phyloP scores from a whole-genome alignment of 257 asterid species.

The Euphrasia confusa region DNA sequence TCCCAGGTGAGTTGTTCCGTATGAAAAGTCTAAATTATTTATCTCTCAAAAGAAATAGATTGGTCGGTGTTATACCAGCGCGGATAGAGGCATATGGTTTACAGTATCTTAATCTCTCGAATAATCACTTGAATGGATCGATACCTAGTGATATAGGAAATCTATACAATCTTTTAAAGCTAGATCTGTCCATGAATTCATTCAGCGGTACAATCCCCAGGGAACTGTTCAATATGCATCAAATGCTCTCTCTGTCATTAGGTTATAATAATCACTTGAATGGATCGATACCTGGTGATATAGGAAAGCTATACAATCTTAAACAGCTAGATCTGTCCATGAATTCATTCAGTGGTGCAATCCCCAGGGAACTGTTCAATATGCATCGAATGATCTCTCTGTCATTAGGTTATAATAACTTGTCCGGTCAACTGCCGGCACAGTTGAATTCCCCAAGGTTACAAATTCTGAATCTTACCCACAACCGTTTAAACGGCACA shows the following conservation, averaged over 20 bases:
- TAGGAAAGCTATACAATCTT: constrained; percentile 27
- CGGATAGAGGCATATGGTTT: neutral
- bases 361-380: constrained; percentile 23
- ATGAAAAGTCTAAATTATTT: constrained; percentile 15
- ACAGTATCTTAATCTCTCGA: constrained; percentile 25
- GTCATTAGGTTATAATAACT: constrained; percentile 24
- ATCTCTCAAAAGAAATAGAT: constrained; percentile 22
- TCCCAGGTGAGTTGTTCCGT: constrained; percentile 32
- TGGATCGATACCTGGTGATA: neutral
- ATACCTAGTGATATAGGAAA: constrained; percentile 31
- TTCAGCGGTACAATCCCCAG: constrained; percentile 28
- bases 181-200: constrained; percentile 31
- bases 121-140: constrained; percentile 28
- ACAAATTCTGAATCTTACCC: constrained; percentile 24
- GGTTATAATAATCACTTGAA: no score
- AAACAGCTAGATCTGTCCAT: constrained; percentile 25
- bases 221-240: no score
- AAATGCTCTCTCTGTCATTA: no score
- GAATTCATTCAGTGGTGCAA: constrained; percentile 27
- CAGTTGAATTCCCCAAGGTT: constrained; percentile 11
- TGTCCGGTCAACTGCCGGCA: constrained; percentile 33
- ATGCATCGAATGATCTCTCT: constrained; percentile 13
- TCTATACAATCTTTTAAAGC: constrained; percentile 15
- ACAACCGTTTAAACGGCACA: constrained; percentile 29
- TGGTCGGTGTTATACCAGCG: constrained; percentile 27